Conservation (phyloP, 139 green algal genomes). For the Chlorella sp. region DNA sequence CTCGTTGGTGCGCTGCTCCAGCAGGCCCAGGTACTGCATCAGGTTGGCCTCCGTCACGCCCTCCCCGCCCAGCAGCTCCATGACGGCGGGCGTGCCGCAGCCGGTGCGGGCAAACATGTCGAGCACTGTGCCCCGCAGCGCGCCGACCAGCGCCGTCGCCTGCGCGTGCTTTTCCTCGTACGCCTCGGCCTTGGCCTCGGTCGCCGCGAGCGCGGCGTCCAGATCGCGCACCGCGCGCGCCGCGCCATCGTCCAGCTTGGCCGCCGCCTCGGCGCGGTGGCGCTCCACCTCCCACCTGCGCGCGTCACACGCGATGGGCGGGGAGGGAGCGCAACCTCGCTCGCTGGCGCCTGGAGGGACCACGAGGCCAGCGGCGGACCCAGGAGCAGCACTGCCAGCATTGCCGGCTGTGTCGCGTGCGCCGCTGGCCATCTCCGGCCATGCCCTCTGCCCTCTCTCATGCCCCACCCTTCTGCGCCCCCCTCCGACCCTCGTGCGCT, state of each 20-base stretch:
- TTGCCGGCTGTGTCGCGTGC: too few relatives aligned
- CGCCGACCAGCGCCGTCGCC: conserved; percentile 34
- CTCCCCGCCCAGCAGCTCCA: conserved; percentile 54
- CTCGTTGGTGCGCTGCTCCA: conserved; percentile 90
- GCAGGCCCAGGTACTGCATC: conserved; percentile 84
- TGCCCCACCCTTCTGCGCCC: too few relatives aligned
- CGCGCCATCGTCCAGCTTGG: conserved; percentile 1
- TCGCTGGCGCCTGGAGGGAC: too few relatives aligned
- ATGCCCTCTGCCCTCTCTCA: too few relatives aligned
- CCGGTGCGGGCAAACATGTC: conserved; percentile 63
- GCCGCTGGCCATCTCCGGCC: too few relatives aligned
- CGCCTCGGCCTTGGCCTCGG: conserved; percentile 44
- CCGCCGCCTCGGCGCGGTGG: conserved; percentile 2
- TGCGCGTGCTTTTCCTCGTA: conserved; percentile 47
- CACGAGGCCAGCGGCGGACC: too few relatives aligned
- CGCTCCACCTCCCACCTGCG: conserved; percentile 12
- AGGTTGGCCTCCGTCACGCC: conserved; percentile 82
- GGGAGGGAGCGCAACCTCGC: too few relatives aligned
- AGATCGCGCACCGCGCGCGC: conserved; percentile 21
- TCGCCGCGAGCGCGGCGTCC: conserved; percentile 35
- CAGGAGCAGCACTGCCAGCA: too few relatives aligned
- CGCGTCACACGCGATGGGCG: neutral
- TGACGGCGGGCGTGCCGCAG: conserved; percentile 72
- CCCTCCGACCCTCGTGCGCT: too few relatives aligned
- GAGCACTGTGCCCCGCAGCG: conserved; percentile 46